Evolutionary conservation across 129 eudicot genomes (phyloP).

Genomic region (Chrysanthemum makinoi): DNA sequence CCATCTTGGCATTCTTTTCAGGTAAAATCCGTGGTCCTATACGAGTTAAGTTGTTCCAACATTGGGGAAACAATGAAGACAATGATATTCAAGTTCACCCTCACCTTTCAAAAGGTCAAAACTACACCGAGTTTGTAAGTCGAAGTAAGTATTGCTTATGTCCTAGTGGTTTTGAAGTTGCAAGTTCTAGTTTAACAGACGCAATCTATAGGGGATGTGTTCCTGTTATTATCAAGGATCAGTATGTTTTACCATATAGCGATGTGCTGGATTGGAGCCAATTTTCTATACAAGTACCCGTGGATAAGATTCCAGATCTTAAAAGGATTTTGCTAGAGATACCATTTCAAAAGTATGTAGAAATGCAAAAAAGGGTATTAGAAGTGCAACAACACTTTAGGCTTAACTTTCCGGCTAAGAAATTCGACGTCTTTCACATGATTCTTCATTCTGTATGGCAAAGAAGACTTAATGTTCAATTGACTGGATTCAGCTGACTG

Average conservation of each 20-base stretch:
- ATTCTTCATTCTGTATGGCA: slow-evolving; percentile 14
- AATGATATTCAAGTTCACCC: not conserved
- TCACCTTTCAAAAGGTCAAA: slow-evolving; percentile 11
- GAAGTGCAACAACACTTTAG: slow-evolving; percentile 11
- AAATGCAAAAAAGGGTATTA: slow-evolving; percentile 2
- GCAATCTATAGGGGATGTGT: not conserved
- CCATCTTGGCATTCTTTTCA: slow-evolving; percentile 5
- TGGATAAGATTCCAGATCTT: not conserved
- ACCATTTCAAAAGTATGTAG: not conserved
- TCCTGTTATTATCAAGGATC: not conserved
- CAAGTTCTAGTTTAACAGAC: slow-evolving; percentile 3
- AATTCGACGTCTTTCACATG: slow-evolving; percentile 3
- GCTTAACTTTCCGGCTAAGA: slow-evolving; percentile 1
- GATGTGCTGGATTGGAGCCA: slow-evolving; percentile 19
- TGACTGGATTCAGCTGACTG: not conserved
- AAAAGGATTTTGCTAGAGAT: slow-evolving; percentile 12
- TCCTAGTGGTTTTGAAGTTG: slow-evolving; percentile 2
- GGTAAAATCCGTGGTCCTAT: not conserved
- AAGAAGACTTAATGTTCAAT: not conserved
- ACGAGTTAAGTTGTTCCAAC: not conserved
- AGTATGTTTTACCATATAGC: not conserved
- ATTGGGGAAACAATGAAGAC: slow-evolving; percentile 4
- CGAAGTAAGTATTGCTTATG: slow-evolving; percentile 15
- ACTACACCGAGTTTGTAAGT: slow-evolving; percentile 8
- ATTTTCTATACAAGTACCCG: slow-evolving; percentile 4